A percentile compares a stretch with the other conserved stretches of the same genome.
Evolutionary conservation across 306 rosid species (phyloP).

Genomic region (Trichosanthes truncata): DNA sequence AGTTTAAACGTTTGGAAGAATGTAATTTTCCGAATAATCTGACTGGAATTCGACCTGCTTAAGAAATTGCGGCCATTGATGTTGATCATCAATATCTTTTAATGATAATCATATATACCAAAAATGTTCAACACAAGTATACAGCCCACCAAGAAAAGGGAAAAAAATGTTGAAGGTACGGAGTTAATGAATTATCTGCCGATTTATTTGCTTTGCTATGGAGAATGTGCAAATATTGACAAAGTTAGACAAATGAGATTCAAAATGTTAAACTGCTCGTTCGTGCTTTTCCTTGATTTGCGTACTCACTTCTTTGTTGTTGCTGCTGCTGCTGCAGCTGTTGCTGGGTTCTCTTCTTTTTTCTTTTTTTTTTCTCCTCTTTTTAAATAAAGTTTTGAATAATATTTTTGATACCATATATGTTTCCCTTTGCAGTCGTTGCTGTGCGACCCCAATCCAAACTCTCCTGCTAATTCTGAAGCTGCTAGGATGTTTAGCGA

Average conservation of each 20-base stretch:
- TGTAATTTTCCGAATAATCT: not conserved
- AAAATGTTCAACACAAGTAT: not conserved
- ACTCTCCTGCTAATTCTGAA: slow-evolving; percentile 94
- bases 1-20: not conserved
- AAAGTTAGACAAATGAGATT: not conserved
- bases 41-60: not conserved
- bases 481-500: slow-evolving; percentile 92
- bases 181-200: not conserved
- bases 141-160: not conserved
- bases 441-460: slow-evolving; percentile 94
- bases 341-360: not conserved
- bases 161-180: too few species aligned
- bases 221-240: not conserved
- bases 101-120: not conserved
- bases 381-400: too few species aligned
- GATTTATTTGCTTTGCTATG: not conserved
- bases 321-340: not conserved
- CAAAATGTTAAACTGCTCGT: not conserved
- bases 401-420: not conserved
- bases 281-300: not conserved
- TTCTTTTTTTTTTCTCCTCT: too few species aligned
- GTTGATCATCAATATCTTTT: not conserved
- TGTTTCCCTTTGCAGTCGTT: slow-evolving; percentile 45
- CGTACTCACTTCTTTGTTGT: not conserved
- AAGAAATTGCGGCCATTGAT: not conserved